These are phyloP conservation scores for Wallacemonas collosoma DNA, from an alignment of 208 protist species.

Conservation along the genomic window DNA sequence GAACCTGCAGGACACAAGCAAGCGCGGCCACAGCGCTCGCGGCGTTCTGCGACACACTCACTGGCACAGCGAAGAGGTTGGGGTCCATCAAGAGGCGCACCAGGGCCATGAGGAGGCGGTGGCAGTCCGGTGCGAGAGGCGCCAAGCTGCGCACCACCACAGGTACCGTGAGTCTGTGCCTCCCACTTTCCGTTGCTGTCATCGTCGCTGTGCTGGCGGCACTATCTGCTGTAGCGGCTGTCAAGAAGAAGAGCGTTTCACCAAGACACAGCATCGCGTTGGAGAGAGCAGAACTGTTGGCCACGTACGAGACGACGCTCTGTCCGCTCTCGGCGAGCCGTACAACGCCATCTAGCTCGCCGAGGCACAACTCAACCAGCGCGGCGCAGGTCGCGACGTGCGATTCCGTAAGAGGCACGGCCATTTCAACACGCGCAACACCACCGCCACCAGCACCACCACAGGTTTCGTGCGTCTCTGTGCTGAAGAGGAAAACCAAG, in stretches of 20 bases:
- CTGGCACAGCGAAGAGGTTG: background rate
- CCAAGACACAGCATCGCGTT: constrained; percentile 31
- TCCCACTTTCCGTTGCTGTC: no score
- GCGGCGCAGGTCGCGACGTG: background rate
- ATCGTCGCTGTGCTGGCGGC: no score
- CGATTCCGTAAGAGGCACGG: background rate
- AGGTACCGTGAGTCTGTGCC: no score
- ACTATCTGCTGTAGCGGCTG: background rate
- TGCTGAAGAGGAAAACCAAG: constrained; percentile 21
- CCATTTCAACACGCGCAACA: background rate
- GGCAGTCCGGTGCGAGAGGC: background rate
- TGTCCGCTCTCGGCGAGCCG: background rate
- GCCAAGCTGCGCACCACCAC: background rate
- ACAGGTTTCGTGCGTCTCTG: background rate
- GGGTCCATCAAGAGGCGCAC: background rate
- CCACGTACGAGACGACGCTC: constrained; percentile 1
- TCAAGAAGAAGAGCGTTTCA: constrained; percentile 16
- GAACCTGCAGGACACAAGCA: background rate
- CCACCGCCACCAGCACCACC: no score
- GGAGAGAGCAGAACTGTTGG: constrained; percentile 25
- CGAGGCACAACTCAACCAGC: constrained; percentile 21
- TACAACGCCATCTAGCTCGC: constrained; percentile 13
- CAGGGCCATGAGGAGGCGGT: background rate
- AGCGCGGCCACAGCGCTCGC: background rate
- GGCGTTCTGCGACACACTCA: background rate